phyloP scores from a whole-genome alignment of 2,329 filamentous ascomycete species.

The Juglanconis sp. region DNA sequence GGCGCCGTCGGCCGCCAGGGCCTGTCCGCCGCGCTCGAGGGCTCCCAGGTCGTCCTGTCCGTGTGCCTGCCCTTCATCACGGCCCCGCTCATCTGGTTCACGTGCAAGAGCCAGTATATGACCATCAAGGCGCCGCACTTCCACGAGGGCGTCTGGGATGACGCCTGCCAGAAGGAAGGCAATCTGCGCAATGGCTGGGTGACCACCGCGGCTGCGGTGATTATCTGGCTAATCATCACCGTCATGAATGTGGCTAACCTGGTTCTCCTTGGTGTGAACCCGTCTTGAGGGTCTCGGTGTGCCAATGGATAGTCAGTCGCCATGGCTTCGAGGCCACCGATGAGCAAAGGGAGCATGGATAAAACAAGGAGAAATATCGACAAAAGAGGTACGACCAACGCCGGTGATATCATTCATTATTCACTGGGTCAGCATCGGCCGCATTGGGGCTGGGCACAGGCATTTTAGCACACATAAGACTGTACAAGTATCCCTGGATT shows the following conservation, averaged over 20 bases:
- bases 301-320: too few relatives aligned
- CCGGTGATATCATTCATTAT: too few relatives aligned
- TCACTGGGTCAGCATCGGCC: too few relatives aligned
- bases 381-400: too few relatives aligned
- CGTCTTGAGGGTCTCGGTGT: neutral
- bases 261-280: constrained; percentile 56
- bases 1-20: constrained; percentile 27
- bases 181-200: constrained; percentile 20
- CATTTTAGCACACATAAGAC: too few relatives aligned
- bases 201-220: constrained; percentile 34
- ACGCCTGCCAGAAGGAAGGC: constrained; percentile 14
- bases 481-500: too few relatives aligned
- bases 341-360: too few relatives aligned
- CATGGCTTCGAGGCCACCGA: too few relatives aligned
- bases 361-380: too few relatives aligned
- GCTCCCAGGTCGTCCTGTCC: constrained; percentile 26
- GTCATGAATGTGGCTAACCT: constrained; percentile 77
- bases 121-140: constrained; percentile 48
- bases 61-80: constrained; percentile 28
- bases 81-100: constrained; percentile 28
- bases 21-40: constrained; percentile 26
- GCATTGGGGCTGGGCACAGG: too few relatives aligned
- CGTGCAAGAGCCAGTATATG: constrained; percentile 26
- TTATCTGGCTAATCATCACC: constrained; percentile 62
- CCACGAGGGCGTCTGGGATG: constrained; percentile 17